Conservation (phyloP, 2,329 filamentous ascomycete species). For the Fusarium sp. region DNA sequence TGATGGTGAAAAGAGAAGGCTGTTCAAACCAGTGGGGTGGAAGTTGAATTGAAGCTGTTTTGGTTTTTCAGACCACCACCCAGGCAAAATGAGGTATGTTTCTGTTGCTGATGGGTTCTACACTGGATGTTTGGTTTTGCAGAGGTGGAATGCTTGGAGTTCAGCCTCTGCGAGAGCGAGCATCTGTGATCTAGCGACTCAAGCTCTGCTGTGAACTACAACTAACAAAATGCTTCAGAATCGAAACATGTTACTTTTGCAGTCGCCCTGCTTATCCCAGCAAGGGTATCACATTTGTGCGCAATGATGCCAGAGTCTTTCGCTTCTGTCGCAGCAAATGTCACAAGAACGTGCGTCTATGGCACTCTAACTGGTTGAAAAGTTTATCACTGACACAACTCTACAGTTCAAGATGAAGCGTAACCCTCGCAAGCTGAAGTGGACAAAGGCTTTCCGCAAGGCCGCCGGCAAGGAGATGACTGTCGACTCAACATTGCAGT, state of each 20-base stretch:
- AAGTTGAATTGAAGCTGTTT: conserved; percentile 45
- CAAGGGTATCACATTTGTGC: conserved; percentile 67
- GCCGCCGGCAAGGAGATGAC: conserved; percentile 86
- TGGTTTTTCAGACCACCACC: conserved; percentile 45
- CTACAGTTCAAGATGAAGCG: conserved; percentile 94
- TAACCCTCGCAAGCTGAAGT: conserved; percentile 95
- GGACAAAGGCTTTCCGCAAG: conserved; percentile 94
- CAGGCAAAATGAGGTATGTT: conserved; percentile 47
- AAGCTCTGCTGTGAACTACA: conserved; percentile 10
- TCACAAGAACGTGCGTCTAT: conserved; percentile 66
- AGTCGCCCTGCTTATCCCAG: conserved; percentile 64
- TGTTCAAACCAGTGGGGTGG: conserved; percentile 44
- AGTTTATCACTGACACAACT: conserved; percentile 17
- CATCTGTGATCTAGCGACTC: conserved; percentile 9
- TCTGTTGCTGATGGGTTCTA: not conserved
- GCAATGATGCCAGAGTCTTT: conserved; percentile 66
- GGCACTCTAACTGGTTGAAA: not conserved
- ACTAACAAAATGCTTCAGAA: conserved; percentile 49
- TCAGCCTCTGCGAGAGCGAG: not conserved
- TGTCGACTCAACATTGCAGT: conserved; percentile 93
- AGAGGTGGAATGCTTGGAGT: not conserved
- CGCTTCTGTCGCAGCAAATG: conserved; percentile 72
- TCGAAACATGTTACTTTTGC: conserved; percentile 62
- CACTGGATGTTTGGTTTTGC: not conserved
- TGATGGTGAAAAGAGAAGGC: conserved; percentile 25